Evolutionary conservation across 192 early-diverging fungal genomes (phyloP).

Genomic region (Coemansia aciculifera): DNA sequence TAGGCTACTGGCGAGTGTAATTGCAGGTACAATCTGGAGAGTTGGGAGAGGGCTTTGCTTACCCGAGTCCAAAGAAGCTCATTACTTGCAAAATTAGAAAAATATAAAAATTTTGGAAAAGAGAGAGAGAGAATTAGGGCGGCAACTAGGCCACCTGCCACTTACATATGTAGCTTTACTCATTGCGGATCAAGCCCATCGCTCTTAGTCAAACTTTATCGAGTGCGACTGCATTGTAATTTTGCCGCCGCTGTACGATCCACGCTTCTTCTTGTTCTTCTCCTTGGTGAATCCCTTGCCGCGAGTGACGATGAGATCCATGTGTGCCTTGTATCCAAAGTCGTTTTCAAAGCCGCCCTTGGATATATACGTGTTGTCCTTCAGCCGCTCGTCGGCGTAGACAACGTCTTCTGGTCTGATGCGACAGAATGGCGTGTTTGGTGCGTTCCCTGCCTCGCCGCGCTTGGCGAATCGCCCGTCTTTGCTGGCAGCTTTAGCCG

Average conservation of each 20-base stretch:
- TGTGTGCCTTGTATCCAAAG: conserved; percentile 92
- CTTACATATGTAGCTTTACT: neutral
- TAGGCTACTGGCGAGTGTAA: neutral
- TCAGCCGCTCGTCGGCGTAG: conserved; percentile 75
- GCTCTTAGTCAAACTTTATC: conserved; percentile 73
- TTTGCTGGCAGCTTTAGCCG: neutral
- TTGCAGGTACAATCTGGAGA: neutral
- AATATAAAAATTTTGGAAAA: neutral
- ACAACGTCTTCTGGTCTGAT: conserved; percentile 78
- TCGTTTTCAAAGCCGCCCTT: conserved; percentile 69
- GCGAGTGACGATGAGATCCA: conserved; percentile 84
- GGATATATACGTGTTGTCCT: conserved; percentile 77
- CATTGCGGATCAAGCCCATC: neutral
- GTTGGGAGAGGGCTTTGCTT: conserved; percentile 1
- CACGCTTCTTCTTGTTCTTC: conserved; percentile 98
- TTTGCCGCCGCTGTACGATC: conserved; percentile 88
- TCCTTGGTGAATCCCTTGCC: conserved; percentile 93
- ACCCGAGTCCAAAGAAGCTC: conserved; percentile 57
- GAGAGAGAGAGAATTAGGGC: neutral
- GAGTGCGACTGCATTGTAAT: conserved; percentile 85
- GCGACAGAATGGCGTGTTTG: conserved; percentile 77
- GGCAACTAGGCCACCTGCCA: neutral
- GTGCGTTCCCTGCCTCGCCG: conserved; percentile 23
- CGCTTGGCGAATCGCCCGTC: conserved; percentile 12
- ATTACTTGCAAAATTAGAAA: conserved; percentile 14